phyloP scores from a whole-genome alignment of 306 rosid genomes.

The Pyrus pyrifolia region DNA sequence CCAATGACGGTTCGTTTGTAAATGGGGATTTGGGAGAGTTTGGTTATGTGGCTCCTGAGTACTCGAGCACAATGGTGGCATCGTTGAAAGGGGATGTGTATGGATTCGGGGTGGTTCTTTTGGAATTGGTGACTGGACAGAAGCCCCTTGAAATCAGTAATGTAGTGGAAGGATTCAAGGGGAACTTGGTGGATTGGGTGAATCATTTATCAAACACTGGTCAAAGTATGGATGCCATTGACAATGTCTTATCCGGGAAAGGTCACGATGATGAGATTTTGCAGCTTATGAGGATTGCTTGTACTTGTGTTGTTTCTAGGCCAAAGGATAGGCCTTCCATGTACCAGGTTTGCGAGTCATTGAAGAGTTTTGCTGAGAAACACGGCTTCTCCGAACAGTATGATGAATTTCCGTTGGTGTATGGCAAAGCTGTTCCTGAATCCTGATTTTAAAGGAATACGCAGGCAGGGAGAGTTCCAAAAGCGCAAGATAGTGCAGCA shows the following conservation, averaged over 20 bases:
- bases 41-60: slow-evolving; percentile 58
- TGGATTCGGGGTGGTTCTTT: slow-evolving; percentile 49
- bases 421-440: slow-evolving; percentile 23
- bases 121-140: slow-evolving; percentile 50
- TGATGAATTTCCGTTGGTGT: slow-evolving; percentile 33
- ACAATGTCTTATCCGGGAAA: slow-evolving; percentile 39
- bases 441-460: slow-evolving; percentile 11
- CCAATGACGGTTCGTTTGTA: slow-evolving; percentile 40
- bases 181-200: slow-evolving; percentile 51
- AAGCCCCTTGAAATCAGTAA: slow-evolving; percentile 34
- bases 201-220: slow-evolving; percentile 28
- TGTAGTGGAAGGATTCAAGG: slow-evolving; percentile 42
- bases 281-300: slow-evolving; percentile 41
- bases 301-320: slow-evolving; percentile 39
- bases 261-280: slow-evolving; percentile 41
- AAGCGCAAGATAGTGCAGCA: slow-evolving; percentile 5
- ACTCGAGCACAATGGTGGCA: slow-evolving; percentile 47
- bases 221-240: slow-evolving; percentile 32
- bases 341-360: slow-evolving; percentile 43
- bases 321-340: slow-evolving; percentile 58
- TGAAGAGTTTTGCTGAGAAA: slow-evolving; percentile 40
- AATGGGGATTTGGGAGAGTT: slow-evolving; percentile 51
- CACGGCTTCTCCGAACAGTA: slow-evolving; percentile 42
- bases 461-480: not conserved
- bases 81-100: slow-evolving; percentile 52